phyloP scores from a whole-genome alignment of 192 early-diverging fungal genomes.

The Pilobolus umbonatus region DNA sequence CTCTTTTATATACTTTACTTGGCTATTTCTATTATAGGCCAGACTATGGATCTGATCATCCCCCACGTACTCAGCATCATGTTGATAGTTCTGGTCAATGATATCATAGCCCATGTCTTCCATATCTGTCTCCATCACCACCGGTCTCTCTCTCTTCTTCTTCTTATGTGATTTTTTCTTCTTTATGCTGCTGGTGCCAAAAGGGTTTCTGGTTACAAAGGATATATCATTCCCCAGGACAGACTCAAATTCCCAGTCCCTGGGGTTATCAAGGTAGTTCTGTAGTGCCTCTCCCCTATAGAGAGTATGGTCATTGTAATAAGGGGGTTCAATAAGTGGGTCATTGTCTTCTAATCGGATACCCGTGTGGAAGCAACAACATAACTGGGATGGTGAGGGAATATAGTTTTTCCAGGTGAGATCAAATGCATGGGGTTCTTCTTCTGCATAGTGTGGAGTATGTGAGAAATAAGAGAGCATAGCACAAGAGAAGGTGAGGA shows the following conservation, averaged over 20 bases:
- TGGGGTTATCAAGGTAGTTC: not conserved
- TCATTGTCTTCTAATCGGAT: constrained; percentile 23
- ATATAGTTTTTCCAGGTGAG: constrained; percentile 42
- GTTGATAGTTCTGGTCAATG: not conserved
- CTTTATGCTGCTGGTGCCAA: constrained; percentile 17
- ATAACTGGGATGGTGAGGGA: constrained; percentile 26
- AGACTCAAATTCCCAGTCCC: constrained; percentile 15
- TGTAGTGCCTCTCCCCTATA: constrained; percentile 14
- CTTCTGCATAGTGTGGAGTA: not conserved
- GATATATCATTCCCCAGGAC: constrained; percentile 13
- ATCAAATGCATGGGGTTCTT: constrained; percentile 34
- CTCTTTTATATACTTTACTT: constrained; percentile 13
- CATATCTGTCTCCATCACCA: constrained; percentile 12
- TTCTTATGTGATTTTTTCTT: constrained; percentile 11
- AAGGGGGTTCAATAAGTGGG: constrained; percentile 14
- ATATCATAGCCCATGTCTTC: constrained; percentile 13
- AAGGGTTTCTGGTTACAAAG: constrained; percentile 26
- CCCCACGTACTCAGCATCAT: constrained; percentile 26
- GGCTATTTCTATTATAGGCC: constrained; percentile 13
- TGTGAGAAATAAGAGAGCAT: not conserved
- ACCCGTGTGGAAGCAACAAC: constrained; percentile 21
- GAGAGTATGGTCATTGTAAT: constrained; percentile 23
- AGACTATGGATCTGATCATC: constrained; percentile 28
- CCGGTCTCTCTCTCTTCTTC: not conserved
- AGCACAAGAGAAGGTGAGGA: not conserved